These are phyloP conservation scores for Holtermannia corniformis DNA, from an alignment of 768 basidiomycete species.

Conservation along the genomic window DNA sequence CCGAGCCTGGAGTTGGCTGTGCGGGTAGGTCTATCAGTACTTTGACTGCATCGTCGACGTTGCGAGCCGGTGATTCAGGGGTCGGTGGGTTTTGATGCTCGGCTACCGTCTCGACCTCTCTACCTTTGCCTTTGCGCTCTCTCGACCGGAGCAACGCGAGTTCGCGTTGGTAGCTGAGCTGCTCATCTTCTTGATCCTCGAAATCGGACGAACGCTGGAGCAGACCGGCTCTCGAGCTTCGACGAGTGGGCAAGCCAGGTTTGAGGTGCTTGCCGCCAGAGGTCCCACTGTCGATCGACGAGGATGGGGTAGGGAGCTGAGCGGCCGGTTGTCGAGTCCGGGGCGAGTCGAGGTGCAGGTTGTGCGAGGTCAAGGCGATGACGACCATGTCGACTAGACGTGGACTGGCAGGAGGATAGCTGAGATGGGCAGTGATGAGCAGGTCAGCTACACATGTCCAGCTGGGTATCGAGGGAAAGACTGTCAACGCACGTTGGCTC, in stretches of 20 bases:
- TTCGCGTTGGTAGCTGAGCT: not conserved
- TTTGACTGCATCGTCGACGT: no score
- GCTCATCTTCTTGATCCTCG: not conserved
- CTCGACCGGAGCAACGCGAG: not conserved
- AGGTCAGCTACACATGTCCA: no score
- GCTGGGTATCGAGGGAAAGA: no score
- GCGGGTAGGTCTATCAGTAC: no score
- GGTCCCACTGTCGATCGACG: not conserved
- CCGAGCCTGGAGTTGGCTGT: no score
- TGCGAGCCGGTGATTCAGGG: no score
- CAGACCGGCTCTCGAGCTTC: conserved; percentile 1
- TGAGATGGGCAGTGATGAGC: not conserved
- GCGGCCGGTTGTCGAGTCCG: not conserved
- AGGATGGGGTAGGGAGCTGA: not conserved
- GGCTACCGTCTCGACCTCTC: no score
- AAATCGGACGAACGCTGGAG: not conserved
- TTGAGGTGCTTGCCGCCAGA: not conserved
- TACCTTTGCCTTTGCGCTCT: not conserved
- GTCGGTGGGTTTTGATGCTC: no score
- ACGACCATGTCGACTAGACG: conserved; percentile 4
- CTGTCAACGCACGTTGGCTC: no score
- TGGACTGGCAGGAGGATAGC: no score
- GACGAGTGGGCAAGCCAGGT: not conserved
- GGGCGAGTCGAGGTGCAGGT: not conserved
- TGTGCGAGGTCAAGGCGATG: not conserved